A percentile compares a stretch with the other conserved stretches of the same genome.
Evolutionary conservation across 352 stramenopile genomes (phyloP).

Genomic region (Pythium chondricola): DNA sequence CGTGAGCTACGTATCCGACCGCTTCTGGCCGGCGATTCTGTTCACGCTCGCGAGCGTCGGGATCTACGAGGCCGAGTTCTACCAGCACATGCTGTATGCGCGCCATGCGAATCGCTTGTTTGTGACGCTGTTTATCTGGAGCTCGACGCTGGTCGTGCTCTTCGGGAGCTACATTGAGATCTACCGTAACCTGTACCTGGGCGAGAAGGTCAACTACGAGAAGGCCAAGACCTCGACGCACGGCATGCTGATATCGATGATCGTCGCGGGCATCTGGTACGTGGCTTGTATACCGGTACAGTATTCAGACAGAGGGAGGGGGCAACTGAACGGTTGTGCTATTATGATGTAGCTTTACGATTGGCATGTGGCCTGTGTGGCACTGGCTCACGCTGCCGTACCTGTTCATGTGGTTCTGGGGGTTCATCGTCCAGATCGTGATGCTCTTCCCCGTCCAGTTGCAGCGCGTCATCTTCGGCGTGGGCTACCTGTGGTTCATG

Average conservation of each 20-base stretch:
- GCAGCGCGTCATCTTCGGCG: conserved; percentile 57
- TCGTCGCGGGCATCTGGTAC: conserved; percentile 49
- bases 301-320: too few species aligned
- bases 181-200: conserved; percentile 48
- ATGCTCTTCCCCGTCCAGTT: conserved; percentile 51
- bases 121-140: conserved; percentile 47
- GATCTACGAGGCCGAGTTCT: conserved; percentile 54
- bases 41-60: conserved; percentile 41
- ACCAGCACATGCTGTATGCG: conserved; percentile 49
- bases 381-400: conserved; percentile 67
- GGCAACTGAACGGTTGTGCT: neutral
- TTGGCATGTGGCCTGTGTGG: conserved; percentile 75
- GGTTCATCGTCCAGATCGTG: conserved; percentile 61
- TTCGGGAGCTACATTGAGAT: conserved; percentile 70
- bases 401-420: conserved; percentile 82
- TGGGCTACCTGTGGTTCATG: conserved; percentile 72
- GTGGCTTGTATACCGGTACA: conserved; percentile 6
- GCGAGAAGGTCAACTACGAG: conserved; percentile 59
- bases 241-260: conserved; percentile 54
- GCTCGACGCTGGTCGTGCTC: conserved; percentile 41
- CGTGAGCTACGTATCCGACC: conserved; percentile 41
- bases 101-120: conserved; percentile 39
- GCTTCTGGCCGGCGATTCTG: conserved; percentile 53
- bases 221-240: conserved; percentile 60
- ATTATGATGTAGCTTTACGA: conserved; percentile 38